Percentiles rank a stretch among this genome's conserved stretches.
Conservation (phyloP, 164 flowering plant genomes). For the Tetracentron sinense region DNA sequence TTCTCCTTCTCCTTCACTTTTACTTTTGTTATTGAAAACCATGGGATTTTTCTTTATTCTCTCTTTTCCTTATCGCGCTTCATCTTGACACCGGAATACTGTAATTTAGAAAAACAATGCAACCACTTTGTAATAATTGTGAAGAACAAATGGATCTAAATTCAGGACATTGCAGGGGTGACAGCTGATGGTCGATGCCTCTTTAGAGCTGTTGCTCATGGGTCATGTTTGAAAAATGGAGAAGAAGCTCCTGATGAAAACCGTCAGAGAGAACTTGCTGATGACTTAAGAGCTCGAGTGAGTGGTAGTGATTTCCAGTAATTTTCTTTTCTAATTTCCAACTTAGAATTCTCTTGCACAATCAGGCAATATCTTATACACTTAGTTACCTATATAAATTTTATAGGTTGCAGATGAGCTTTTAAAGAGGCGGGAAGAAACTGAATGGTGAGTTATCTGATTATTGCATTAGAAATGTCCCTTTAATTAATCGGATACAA, state of each 20-base stretch:
- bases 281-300: slow-evolving; percentile 80
- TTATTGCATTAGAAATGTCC: neutral
- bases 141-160: neutral
- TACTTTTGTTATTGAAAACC: neutral
- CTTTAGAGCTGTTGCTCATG: slow-evolving; percentile 83
- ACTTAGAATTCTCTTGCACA: neutral
- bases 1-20: too few relatives aligned
- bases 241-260: slow-evolving; percentile 73
- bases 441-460: slow-evolving; percentile 47
- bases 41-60: too few relatives aligned
- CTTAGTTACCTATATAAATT: neutral
- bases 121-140: neutral
- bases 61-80: neutral
- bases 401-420: slow-evolving; percentile 78
- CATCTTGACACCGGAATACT: neutral
- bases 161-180: slow-evolving; percentile 37
- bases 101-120: neutral
- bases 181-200: slow-evolving; percentile 82
- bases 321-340: neutral
- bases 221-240: slow-evolving; percentile 63
- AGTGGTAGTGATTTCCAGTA: slow-evolving; percentile 2
- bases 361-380: neutral
- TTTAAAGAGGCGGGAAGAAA: slow-evolving; percentile 77
- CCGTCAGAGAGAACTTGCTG: slow-evolving; percentile 74
- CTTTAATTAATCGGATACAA: neutral